Conservation (phyloP, 2,329 filamentous ascomycete species). For the Aspergillus fumigatus region DNA sequence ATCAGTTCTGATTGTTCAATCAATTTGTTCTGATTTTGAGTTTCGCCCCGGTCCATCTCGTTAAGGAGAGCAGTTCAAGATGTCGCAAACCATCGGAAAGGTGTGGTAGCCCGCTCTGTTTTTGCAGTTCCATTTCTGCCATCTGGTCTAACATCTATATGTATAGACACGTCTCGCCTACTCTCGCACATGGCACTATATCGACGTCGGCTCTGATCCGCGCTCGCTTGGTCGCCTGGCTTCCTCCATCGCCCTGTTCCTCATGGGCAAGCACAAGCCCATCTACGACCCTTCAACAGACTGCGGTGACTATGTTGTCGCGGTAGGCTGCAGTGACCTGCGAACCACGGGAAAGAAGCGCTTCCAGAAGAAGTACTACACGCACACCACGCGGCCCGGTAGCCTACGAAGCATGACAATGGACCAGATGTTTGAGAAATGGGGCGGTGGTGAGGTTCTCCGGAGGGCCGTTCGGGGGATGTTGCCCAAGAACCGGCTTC, state of each 20-base stretch:
- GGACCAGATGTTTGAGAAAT: constrained; percentile 91
- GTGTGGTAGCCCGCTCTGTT: constrained; percentile 18
- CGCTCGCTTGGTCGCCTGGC: constrained; percentile 88
- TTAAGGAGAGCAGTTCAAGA: constrained; percentile 18
- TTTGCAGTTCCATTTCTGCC: not conserved
- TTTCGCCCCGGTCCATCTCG: not conserved
- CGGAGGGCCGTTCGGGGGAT: constrained; percentile 91
- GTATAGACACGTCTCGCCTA: constrained; percentile 88
- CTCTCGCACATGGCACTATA: constrained; percentile 90
- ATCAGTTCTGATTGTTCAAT: not conserved
- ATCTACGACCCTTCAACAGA: constrained; percentile 96
- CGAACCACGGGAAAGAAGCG: constrained; percentile 89
- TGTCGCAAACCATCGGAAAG: constrained; percentile 46
- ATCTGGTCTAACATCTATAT: not conserved
- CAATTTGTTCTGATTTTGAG: constrained; percentile 6
- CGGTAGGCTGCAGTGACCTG: constrained; percentile 80
- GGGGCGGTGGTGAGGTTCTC: constrained; percentile 87
- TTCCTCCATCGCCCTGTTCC: constrained; percentile 74
- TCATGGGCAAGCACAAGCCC: constrained; percentile 99
- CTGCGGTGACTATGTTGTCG: constrained; percentile 98
- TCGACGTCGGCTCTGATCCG: constrained; percentile 65
- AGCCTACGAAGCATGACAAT: constrained; percentile 84
- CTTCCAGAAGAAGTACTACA: constrained; percentile 92
- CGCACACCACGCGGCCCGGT: constrained; percentile 86
- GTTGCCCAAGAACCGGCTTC: constrained; percentile 92